Evolutionary conservation across 345 rosid genomes (phyloP), one percentile per base, ranked within the genome.

Genomic region (Iberis pinnata): DNA sequence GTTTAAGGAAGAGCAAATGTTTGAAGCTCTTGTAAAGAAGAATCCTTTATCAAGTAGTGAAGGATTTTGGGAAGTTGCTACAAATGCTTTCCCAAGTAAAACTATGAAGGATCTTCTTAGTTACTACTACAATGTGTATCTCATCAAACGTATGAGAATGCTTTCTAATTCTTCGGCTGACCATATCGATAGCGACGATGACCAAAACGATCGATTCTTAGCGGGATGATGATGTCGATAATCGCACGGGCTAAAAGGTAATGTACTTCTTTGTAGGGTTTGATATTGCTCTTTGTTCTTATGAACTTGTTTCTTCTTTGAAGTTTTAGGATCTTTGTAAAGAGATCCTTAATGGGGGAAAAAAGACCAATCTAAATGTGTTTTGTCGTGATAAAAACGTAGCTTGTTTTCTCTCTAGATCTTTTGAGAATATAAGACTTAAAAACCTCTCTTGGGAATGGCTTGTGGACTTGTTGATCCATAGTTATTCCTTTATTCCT

Each of bases 41-140:
- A 51, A 62, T 49, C 64, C 69, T 14, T 53, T 56, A 27, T 56
- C 65, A 40, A 39, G 9, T 26, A 36, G 14, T 16, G 15, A 45
- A 6, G 48, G 50, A 7, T 75, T 78, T 38, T 75, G 75, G 78
- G 61, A 68, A 33, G 8, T 32, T 24, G 74, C 68, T 17, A 37
- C 14, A 7, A 60, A 60, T 56, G 14, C 17, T 31, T 67, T 75
- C 22, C 80, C 73, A 15, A 60, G 45, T 47, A 70, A 70, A 55
- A 41, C 46, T 58, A 45, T 20, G 19, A 59, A 56, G 49, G 69
- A 41, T 52, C 69, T 75, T 25, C 3, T 60, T 45, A 73, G 61
- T 49, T 78, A 78, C 68, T 78, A 75, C 33, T 51, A 73, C 12
- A 75, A 75, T 20, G 80, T 75, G 24, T 75, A 22, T 53, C 62